Evolutionary conservation across 768 basidiomycete species (phyloP).

Genomic region (Podaxis sp.): DNA sequence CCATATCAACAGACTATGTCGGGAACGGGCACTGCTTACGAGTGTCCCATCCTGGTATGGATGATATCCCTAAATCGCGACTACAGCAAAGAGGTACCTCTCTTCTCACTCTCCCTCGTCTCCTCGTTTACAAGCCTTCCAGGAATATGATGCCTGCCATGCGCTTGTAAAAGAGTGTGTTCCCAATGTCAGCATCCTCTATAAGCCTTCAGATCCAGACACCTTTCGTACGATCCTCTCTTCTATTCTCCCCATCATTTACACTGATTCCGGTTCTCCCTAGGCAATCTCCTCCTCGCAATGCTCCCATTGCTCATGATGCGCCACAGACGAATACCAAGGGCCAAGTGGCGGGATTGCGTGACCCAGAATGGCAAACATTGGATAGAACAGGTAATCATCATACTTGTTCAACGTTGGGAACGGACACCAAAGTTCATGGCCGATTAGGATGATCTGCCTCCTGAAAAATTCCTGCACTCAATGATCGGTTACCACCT

Average conservation of each 20-base stretch:
- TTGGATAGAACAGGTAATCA: constrained; percentile 76
- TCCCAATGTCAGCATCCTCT: constrained; percentile 51
- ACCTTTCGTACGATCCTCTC: constrained; percentile 57
- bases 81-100: constrained; percentile 57
- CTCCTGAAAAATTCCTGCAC: constrained; percentile 63
- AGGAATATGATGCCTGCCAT: constrained; percentile 78
- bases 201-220: constrained; percentile 59
- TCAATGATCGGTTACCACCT: constrained; percentile 84
- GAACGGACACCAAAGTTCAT: not conserved
- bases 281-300: constrained; percentile 72
- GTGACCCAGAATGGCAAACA: constrained; percentile 65
- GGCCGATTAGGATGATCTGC: constrained; percentile 54
- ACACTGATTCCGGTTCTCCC: constrained; percentile 12
- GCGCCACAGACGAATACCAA: constrained; percentile 77
- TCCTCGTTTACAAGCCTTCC: constrained; percentile 11
- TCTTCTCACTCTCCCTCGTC: constrained; percentile 20
- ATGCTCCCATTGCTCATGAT: constrained; percentile 85
- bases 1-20: not conserved
- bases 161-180: constrained; percentile 61
- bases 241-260: not conserved
- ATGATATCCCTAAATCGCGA: constrained; percentile 78
- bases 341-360: constrained; percentile 71
- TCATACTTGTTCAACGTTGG: too few species aligned
- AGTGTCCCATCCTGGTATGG: constrained; percentile 76
- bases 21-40: constrained; percentile 20